Evolutionary conservation across 495 filamentous ascomycete genomes (phyloP).

Genomic region (Cladorrhinum samala): DNA sequence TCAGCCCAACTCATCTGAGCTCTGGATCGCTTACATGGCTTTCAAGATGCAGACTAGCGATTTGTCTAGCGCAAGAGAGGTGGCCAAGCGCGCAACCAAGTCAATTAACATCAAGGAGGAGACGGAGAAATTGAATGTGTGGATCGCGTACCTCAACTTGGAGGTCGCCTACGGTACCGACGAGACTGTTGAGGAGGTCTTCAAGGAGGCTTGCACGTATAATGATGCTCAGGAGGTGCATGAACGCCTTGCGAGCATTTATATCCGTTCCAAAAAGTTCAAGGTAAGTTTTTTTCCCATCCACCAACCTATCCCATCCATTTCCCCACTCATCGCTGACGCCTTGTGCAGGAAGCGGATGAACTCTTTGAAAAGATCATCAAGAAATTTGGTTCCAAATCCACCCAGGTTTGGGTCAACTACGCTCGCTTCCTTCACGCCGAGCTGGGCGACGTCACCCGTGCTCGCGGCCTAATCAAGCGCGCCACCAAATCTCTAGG

Average conservation of each 20-base stretch:
- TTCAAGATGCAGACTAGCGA: conserved; percentile 92
- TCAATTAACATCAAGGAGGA: conserved; percentile 85
- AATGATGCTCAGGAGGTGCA: conserved; percentile 89
- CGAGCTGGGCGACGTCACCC: conserved; percentile 57
- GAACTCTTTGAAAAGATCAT: conserved; percentile 76
- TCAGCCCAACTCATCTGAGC: conserved; percentile 77
- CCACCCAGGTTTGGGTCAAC: conserved; percentile 80
- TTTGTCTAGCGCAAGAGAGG: conserved; percentile 72
- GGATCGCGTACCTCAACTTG: conserved; percentile 89
- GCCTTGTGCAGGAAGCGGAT: conserved; percentile 70
- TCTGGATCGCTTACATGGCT: conserved; percentile 96
- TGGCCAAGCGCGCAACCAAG: conserved; percentile 81
- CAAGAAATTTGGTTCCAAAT: conserved; percentile 78
- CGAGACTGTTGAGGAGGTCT: conserved; percentile 77
- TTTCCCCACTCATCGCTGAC: conserved; percentile 19
- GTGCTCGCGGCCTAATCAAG: conserved; percentile 72
- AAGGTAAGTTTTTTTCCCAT: conserved; percentile 40
- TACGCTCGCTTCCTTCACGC: conserved; percentile 89
- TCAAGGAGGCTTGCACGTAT: conserved; percentile 89
- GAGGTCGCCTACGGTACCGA: conserved; percentile 86
- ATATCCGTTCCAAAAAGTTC: conserved; percentile 82
- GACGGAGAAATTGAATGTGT: conserved; percentile 86
- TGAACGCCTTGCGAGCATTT: conserved; percentile 84
- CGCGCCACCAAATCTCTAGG: conserved; percentile 80
- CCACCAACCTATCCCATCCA: too few species aligned